These are phyloP conservation scores for Lepiota venenata DNA, from an alignment of 768 basidiomycete species.

Conservation along the genomic window DNA sequence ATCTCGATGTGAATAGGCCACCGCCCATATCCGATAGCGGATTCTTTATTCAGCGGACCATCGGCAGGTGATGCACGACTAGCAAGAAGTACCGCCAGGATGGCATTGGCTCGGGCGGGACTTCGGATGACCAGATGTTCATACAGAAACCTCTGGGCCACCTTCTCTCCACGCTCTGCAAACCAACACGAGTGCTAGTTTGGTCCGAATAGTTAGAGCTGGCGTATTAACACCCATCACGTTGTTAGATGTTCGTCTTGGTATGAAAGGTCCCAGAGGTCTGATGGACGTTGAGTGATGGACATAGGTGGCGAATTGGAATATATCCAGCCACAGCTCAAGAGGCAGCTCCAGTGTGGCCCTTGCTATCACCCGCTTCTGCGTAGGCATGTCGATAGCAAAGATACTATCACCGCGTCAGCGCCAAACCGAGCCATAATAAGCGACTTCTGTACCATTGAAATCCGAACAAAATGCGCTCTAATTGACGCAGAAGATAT, in stretches of 20 bases:
- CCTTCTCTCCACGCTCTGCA: slow-evolving; percentile 42
- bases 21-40: slow-evolving; percentile 31
- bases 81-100: slow-evolving; percentile 33
- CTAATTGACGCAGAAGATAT: slow-evolving; percentile 12
- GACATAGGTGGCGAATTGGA: slow-evolving; percentile 51
- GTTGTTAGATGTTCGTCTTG: slow-evolving; percentile 36
- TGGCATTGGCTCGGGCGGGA: slow-evolving; percentile 34
- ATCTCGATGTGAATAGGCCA: slow-evolving; percentile 49
- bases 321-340: slow-evolving; percentile 55
- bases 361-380: slow-evolving; percentile 9
- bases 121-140: slow-evolving; percentile 44
- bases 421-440: slow-evolving; percentile 1
- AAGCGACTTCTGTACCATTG: slow-evolving; percentile 12
- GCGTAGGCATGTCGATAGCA: slow-evolving; percentile 13
- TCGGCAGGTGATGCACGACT: slow-evolving; percentile 11
- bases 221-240: slow-evolving; percentile 46
- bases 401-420: slow-evolving; percentile 24
- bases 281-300: slow-evolving; percentile 39
- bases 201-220: slow-evolving; percentile 42
- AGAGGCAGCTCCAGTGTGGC: slow-evolving; percentile 38
- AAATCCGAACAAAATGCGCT: slow-evolving; percentile 8
- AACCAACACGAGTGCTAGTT: slow-evolving; percentile 45
- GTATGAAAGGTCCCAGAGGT: slow-evolving; percentile 44
- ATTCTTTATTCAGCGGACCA: slow-evolving; percentile 5
- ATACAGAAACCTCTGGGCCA: slow-evolving; percentile 42